Percentiles rank a stretch among this genome's conserved stretches.
Evolutionary conservation across 1,139 yeast genomes (phyloP).

Genomic region (Geotrichum reessii): DNA sequence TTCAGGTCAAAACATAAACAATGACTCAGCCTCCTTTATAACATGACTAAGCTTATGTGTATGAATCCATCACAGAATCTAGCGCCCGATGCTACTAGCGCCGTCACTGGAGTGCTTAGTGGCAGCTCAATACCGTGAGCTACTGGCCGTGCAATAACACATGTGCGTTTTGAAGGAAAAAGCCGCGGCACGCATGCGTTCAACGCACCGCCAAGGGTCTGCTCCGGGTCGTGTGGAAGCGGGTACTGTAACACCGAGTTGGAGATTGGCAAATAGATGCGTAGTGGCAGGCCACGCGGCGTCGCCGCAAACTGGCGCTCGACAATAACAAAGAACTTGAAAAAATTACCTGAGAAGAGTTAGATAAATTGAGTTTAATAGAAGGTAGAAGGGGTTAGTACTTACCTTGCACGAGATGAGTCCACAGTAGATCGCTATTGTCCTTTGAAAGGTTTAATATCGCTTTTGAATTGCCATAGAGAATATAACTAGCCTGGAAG

Average conservation of each 20-base stretch:
- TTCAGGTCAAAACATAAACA: not conserved
- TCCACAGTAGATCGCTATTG: constrained; percentile 55
- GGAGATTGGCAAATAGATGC: constrained; percentile 50
- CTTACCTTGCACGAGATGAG: constrained; percentile 13
- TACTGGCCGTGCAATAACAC: constrained; percentile 42
- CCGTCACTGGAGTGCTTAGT: constrained; percentile 43
- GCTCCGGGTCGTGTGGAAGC: constrained; percentile 28
- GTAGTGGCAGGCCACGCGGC: constrained; percentile 50
- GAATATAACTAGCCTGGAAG: constrained; percentile 50
- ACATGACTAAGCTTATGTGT: constrained; percentile 49
- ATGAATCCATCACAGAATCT: constrained; percentile 71
- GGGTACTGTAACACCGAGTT: constrained; percentile 48
- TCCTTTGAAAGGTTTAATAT: constrained; percentile 67
- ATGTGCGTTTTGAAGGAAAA: constrained; percentile 37
- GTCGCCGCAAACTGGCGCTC: constrained; percentile 3
- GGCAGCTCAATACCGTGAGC: constrained; percentile 63
- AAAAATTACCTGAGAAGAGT: not conserved
- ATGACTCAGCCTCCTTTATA: not conserved
- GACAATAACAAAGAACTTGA: not conserved
- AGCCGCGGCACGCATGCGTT: constrained; percentile 43
- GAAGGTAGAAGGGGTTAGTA: not conserved
- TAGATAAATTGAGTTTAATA: not conserved
- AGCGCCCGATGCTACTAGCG: constrained; percentile 47
- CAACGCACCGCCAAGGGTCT: constrained; percentile 43
- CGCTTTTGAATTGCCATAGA: constrained; percentile 67